These are phyloP conservation scores for Anaeramoeba ignava DNA, from an alignment of 78 protist species.

Conservation along the genomic window DNA sequence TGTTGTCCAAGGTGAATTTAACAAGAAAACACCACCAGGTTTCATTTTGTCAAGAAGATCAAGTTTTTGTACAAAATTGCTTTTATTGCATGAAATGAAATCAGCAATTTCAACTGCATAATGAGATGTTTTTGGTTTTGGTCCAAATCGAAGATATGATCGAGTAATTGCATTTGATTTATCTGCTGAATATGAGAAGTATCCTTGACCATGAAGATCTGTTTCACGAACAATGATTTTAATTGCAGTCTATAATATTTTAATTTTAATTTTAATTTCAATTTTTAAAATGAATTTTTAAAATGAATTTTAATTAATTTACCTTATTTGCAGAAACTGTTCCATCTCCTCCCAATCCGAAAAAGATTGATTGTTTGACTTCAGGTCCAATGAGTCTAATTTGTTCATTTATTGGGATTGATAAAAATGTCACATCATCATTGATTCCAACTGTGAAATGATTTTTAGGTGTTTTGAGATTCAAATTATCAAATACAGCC, in stretches of 20 bases:
- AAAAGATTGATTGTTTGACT: constrained; percentile 44
- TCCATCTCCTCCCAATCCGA: constrained; percentile 62
- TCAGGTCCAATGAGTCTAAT: constrained; percentile 29
- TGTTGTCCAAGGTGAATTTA: constrained; percentile 28
- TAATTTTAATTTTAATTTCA: no score
- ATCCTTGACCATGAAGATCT: neutral
- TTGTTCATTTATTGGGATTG: constrained; percentile 7
- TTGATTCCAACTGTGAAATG: constrained; percentile 49
- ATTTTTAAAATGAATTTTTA: no score
- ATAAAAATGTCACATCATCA: constrained; percentile 46
- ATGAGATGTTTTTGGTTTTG: neutral
- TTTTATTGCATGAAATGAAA: neutral
- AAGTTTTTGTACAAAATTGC: neutral
- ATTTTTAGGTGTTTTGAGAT: neutral
- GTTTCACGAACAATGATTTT: constrained; percentile 26
- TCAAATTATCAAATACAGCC: constrained; percentile 43
- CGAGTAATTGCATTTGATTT: neutral
- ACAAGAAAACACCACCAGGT: constrained; percentile 29
- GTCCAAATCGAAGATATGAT: neutral
- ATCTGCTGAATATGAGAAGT: neutral
- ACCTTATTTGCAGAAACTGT: constrained; percentile 64
- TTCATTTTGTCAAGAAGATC: neutral
- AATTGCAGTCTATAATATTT: no score
- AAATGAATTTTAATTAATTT: no score
- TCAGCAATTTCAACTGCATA: neutral